Conservation (phyloP, 148 eudicot species). For the Beta vulgaris region DNA sequence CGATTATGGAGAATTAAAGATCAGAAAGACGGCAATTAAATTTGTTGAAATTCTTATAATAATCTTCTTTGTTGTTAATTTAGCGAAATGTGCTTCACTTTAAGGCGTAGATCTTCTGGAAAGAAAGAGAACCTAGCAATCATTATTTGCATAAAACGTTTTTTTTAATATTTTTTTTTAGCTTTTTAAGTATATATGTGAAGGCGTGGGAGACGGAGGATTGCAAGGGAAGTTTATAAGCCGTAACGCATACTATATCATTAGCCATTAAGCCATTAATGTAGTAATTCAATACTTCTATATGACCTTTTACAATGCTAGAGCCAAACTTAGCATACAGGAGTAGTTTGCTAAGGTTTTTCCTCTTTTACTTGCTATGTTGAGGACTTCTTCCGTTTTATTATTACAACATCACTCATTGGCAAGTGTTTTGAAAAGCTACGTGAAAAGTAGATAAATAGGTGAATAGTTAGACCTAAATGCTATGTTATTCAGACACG, state of each 20-base stretch:
- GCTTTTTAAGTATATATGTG: neutral
- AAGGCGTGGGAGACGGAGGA: neutral
- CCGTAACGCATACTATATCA: neutral
- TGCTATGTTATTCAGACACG: too few species aligned
- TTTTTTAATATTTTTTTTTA: neutral
- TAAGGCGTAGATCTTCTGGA: neutral
- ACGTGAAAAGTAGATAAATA: too few species aligned
- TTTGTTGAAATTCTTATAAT: neutral
- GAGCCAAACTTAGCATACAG: neutral
- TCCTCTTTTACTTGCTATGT: too few species aligned
- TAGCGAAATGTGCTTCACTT: neutral
- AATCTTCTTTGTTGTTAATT: neutral
- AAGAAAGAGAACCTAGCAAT: neutral
- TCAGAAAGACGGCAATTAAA: neutral
- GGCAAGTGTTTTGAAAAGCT: too few species aligned
- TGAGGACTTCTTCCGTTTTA: too few species aligned
- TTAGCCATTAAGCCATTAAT: too few species aligned
- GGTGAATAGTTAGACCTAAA: too few species aligned
- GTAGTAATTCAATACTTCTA: neutral
- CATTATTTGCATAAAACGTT: neutral
- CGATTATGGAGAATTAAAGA: neutral
- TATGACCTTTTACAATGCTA: neutral
- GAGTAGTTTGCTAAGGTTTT: neutral
- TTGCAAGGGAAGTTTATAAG: neutral
- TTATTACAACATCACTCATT: too few species aligned